Percentiles rank a stretch among this genome's conserved stretches.
These are phyloP conservation scores for Serendipita sp. DNA, from an alignment of 768 basidiomycete genomes.

Conservation along the genomic window DNA sequence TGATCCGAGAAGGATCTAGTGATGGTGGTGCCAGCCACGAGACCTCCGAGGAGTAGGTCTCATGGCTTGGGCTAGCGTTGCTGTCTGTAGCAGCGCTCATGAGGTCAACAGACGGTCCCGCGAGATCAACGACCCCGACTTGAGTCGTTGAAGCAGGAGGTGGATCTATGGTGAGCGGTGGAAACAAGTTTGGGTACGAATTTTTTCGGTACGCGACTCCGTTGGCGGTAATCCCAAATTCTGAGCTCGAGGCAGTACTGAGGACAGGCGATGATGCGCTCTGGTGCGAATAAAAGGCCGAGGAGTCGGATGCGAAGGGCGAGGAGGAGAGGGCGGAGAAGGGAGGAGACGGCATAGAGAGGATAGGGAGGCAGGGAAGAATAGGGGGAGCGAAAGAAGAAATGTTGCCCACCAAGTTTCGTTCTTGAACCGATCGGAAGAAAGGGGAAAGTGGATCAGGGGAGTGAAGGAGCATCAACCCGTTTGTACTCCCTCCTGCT, in stretches of 20 bases:
- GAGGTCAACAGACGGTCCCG: neutral
- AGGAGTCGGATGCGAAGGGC: neutral
- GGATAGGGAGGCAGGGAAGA: neutral
- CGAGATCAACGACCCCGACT: neutral
- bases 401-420: conserved; percentile 32
- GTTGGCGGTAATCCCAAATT: neutral
- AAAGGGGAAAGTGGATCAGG: conserved; percentile 12
- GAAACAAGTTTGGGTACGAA: neutral
- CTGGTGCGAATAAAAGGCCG: neutral
- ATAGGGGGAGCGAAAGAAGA: conserved; percentile 22
- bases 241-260: neutral
- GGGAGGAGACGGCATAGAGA: neutral
- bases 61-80: neutral
- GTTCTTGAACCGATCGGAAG: conserved; percentile 31
- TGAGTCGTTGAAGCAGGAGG: neutral
- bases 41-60: no score
- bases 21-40: neutral
- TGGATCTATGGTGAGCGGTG: neutral
- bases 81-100: neutral
- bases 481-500: neutral
- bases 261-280: neutral
- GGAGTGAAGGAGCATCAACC: conserved; percentile 6
- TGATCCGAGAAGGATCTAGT: neutral
- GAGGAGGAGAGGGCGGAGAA: neutral
- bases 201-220: conserved; percentile 2